These are phyloP conservation scores for Mrakia gelida DNA, from an alignment of 768 basidiomycete genomes.

Conservation along the genomic window DNA sequence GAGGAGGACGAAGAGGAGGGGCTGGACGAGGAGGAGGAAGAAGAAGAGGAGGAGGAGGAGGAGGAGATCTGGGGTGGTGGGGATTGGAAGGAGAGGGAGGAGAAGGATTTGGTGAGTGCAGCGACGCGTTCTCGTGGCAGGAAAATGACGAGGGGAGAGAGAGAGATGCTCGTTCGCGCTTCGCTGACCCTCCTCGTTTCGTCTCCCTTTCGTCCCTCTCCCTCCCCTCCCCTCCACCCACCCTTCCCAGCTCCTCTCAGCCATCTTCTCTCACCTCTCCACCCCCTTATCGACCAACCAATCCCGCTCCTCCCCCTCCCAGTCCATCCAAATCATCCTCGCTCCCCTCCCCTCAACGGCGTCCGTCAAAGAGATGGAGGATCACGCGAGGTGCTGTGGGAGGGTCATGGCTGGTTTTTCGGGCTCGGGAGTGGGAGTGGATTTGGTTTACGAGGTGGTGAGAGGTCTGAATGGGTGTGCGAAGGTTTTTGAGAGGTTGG, in stretches of 20 bases:
- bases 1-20: background rate
- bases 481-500: background rate
- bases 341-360: background rate
- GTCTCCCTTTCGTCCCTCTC: too few species aligned
- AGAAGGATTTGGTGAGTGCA: slow-evolving; percentile 8
- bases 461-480: slow-evolving; percentile 1
- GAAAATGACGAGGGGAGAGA: too few species aligned
- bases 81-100: background rate
- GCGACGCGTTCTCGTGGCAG: background rate
- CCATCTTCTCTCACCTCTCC: background rate
- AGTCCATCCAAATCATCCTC: slow-evolving; percentile 8
- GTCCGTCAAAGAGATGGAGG: background rate
- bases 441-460: slow-evolving; percentile 15
- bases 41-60: background rate
- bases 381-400: background rate
- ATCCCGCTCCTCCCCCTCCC: background rate
- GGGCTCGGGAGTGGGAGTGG: background rate
- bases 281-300: background rate
- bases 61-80: background rate
- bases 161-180: too few species aligned
- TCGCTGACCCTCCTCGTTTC: background rate
- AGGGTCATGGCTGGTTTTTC: background rate
- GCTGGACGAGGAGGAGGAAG: background rate
- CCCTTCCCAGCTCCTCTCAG: slow-evolving; percentile 5
- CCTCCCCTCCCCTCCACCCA: background rate